These are phyloP conservation scores for Cordyceps cateniannulata DNA, from an alignment of 2,329 filamentous ascomycete genomes.

Conservation along the genomic window DNA sequence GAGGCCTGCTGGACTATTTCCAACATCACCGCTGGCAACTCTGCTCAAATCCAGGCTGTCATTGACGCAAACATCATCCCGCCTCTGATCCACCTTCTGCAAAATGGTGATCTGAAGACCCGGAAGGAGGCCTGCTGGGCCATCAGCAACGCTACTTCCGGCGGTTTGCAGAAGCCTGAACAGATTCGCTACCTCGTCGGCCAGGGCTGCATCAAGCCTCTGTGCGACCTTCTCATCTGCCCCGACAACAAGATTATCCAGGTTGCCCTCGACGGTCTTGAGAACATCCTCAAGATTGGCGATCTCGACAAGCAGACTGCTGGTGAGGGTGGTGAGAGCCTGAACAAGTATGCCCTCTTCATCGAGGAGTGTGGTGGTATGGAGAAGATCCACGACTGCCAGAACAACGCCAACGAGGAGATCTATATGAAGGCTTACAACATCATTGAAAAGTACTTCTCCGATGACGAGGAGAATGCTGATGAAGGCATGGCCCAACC, in stretches of 20 bases:
- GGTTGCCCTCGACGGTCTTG: slow-evolving; percentile 91
- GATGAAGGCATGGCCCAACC: slow-evolving; percentile 70
- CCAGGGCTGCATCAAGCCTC: slow-evolving; percentile 92
- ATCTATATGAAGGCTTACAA: slow-evolving; percentile 99
- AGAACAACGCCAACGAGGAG: slow-evolving; percentile 99
- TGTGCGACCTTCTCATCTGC: slow-evolving; percentile 91
- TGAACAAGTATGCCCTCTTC: slow-evolving; percentile 96
- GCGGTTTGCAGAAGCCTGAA: slow-evolving; percentile 95
- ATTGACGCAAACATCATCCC: slow-evolving; percentile 96
- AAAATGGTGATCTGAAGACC: slow-evolving; percentile 97
- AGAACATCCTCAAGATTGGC: slow-evolving; percentile 99
- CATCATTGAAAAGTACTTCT: slow-evolving; percentile 99
- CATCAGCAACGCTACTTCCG: slow-evolving; percentile 96
- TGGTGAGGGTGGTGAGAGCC: slow-evolving; percentile 65
- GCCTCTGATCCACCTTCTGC: slow-evolving; percentile 89
- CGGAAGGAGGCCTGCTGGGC: slow-evolving; percentile 99
- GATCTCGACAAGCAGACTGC: slow-evolving; percentile 95
- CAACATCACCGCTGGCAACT: slow-evolving; percentile 98
- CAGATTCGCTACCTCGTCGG: slow-evolving; percentile 93
- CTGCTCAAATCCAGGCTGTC: slow-evolving; percentile 92
- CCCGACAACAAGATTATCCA: slow-evolving; percentile 99
- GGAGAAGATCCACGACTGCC: slow-evolving; percentile 99
- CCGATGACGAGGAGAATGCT: slow-evolving; percentile 92
- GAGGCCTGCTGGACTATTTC: slow-evolving; percentile 99
- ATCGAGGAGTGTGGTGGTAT: slow-evolving; percentile 98